phyloP scores from a whole-genome alignment of 2,329 filamentous ascomycete genomes.

The Xylariaceae sp. region DNA sequence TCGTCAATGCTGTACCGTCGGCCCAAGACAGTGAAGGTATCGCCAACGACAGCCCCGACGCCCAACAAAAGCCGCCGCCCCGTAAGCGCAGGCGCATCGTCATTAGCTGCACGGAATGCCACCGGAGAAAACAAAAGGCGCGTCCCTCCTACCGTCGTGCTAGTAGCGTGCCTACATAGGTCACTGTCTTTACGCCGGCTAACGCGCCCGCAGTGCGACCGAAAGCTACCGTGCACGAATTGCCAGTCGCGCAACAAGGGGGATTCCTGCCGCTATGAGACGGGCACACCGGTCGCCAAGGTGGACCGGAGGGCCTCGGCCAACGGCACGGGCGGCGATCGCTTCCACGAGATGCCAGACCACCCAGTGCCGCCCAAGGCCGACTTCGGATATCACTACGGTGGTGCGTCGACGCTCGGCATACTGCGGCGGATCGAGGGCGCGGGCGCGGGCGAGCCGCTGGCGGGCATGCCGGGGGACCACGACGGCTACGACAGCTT shows the following conservation, averaged over 20 bases:
- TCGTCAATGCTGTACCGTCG: conserved; percentile 12
- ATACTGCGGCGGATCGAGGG: conserved; percentile 53
- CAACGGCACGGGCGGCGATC: conserved; percentile 16
- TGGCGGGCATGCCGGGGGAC: conserved; percentile 29
- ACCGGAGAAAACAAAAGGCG: conserved; percentile 60
- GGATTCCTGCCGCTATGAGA: conserved; percentile 54
- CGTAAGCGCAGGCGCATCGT: conserved; percentile 57
- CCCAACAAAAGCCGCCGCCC: conserved; percentile 33
- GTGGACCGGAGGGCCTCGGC: conserved; percentile 24
- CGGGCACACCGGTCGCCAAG: conserved; percentile 39
- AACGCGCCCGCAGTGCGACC: conserved; percentile 45
- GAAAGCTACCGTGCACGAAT: conserved; percentile 55
- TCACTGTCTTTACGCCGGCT: too few species aligned
- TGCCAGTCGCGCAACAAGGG: conserved; percentile 55
- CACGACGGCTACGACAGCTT: conserved; percentile 32
- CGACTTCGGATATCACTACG: conserved; percentile 49
- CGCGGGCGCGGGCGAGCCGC: conserved; percentile 28
- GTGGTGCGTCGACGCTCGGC: conserved; percentile 46
- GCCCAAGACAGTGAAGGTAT: conserved; percentile 10
- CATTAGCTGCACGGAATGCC: conserved; percentile 61
- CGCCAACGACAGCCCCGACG: conserved; percentile 2
- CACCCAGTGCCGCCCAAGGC: too few species aligned
- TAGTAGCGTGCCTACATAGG: too few species aligned
- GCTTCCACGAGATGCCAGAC: conserved; percentile 37
- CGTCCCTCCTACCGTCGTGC: too few species aligned